Conservation (phyloP, 805 yeast species). For the Yarrowia deformans region DNA sequence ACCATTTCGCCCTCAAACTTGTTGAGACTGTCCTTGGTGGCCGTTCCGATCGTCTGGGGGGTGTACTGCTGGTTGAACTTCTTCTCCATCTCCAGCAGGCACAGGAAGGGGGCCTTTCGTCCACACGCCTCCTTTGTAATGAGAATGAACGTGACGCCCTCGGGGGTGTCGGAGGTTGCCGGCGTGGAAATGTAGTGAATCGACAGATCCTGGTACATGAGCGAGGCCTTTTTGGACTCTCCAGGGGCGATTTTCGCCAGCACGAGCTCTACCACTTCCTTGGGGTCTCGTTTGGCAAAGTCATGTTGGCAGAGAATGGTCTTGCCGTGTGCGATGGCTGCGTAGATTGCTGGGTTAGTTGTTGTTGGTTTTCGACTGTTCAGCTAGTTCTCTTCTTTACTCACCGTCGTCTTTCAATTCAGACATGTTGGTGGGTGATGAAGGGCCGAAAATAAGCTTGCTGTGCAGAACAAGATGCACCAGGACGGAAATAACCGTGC, state of each 20-base stretch:
- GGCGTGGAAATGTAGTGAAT: conserved; percentile 49
- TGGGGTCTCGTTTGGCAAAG: conserved; percentile 36
- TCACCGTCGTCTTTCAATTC: conserved; percentile 33
- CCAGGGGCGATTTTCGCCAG: conserved; percentile 45
- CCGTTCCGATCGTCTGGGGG: background rate
- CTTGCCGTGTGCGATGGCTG: conserved; percentile 14
- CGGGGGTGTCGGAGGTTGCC: conserved; percentile 43
- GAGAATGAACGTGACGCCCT: conserved; percentile 47
- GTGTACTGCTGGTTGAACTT: conserved; percentile 27
- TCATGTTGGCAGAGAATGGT: conserved; percentile 22
- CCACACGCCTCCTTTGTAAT: conserved; percentile 44
- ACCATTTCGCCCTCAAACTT: conserved; percentile 35
- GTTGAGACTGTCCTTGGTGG: conserved; percentile 11
- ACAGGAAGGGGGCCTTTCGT: conserved; percentile 45
- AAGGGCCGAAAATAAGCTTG: conserved; percentile 13
- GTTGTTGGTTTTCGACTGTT: background rate
- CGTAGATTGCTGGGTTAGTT: conserved; percentile 32
- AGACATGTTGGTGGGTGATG: conserved; percentile 27
- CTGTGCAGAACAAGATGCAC: conserved; percentile 3
- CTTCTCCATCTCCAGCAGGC: conserved; percentile 42
- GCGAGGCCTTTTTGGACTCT: conserved; percentile 47
- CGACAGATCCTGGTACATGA: conserved; percentile 47
- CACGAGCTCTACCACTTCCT: conserved; percentile 42
- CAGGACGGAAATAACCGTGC: background rate
- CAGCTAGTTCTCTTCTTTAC: background rate